Percentiles rank a stretch among this genome's conserved stretches.
Evolutionary conservation across 768 basidiomycete genomes (phyloP).

Genomic region (Naematelia aurantialba): DNA sequence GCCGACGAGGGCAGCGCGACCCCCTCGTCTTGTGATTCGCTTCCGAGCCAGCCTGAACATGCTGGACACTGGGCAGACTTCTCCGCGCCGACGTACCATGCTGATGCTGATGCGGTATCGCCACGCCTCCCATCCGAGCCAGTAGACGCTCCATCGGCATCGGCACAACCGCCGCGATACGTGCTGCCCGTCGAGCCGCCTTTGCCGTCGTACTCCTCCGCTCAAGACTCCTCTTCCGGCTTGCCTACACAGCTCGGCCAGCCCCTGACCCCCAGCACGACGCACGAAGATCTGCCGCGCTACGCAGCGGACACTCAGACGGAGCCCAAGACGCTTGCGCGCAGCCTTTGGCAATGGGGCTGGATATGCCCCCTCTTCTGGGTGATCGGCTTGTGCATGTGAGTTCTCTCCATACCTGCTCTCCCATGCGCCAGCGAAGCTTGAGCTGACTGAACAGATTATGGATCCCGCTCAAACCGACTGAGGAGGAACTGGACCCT

Average conservation of each 20-base stretch:
- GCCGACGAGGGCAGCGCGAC: not conserved
- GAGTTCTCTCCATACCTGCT: too few relatives aligned
- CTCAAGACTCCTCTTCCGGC: constrained; percentile 11
- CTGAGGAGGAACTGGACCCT: constrained; percentile 36
- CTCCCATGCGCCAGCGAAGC: not conserved
- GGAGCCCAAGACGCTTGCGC: constrained; percentile 42
- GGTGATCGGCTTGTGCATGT: constrained; percentile 42
- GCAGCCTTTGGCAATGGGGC: constrained; percentile 38
- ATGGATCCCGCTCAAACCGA: constrained; percentile 38
- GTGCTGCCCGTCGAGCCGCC: constrained; percentile 26
- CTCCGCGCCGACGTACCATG: not conserved
- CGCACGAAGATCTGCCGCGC: constrained; percentile 28
- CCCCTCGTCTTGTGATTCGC: too few relatives aligned
- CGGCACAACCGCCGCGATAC: constrained; percentile 28
- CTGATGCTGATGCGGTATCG: not conserved
- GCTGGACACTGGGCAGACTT: too few relatives aligned
- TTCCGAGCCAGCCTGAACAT: too few relatives aligned
- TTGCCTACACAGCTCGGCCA: not conserved
- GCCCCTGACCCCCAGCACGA: not conserved
- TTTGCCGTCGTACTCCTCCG: constrained; percentile 5
- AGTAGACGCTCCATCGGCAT: not conserved
- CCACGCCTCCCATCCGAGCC: too few relatives aligned
- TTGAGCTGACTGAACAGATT: constrained; percentile 26
- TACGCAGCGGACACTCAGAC: constrained; percentile 34
- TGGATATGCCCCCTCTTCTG: constrained; percentile 38